A percentile compares a stretch with the other conserved stretches of the same genome.
These are phyloP conservation scores for Cercospora beticola DNA, from an alignment of 2,329 filamentous ascomycete species.

Conservation along the genomic window DNA sequence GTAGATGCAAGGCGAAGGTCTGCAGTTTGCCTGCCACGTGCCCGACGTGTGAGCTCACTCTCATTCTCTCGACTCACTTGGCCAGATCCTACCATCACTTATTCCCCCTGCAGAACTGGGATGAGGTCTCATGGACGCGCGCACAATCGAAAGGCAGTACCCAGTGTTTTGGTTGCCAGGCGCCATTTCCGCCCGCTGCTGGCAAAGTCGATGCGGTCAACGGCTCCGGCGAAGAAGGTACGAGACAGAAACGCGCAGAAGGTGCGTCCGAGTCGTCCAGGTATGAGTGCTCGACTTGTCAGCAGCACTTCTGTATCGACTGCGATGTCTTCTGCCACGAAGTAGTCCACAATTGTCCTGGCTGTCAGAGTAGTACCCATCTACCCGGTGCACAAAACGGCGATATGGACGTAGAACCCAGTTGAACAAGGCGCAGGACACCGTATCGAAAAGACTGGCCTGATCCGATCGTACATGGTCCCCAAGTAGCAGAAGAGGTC, in stretches of 20 bases:
- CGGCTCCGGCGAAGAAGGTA: constrained; percentile 21
- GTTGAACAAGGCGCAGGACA: background rate
- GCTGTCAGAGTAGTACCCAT: constrained; percentile 61
- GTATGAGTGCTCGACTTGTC: constrained; percentile 86
- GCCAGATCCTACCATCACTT: constrained; percentile 92
- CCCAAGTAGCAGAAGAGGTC: background rate
- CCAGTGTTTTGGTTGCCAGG: constrained; percentile 77
- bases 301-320: constrained; percentile 93
- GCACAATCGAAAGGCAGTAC: constrained; percentile 51
- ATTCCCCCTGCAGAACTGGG: constrained; percentile 87
- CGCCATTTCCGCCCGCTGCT: constrained; percentile 63
- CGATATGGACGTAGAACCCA: constrained; percentile 4
- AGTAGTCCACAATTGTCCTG: constrained; percentile 91
- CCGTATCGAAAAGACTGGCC: background rate
- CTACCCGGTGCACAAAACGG: constrained; percentile 29
- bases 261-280: constrained; percentile 79
- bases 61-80: constrained; percentile 91
- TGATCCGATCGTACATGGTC: background rate
- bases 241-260: constrained; percentile 29
- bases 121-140: constrained; percentile 79
- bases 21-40: constrained; percentile 89
- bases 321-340: constrained; percentile 96
- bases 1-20: constrained; percentile 82
- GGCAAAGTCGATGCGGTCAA: constrained; percentile 24
- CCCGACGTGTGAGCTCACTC: constrained; percentile 83